These are phyloP conservation scores for Neonectria coccinea DNA, from an alignment of 2,329 filamentous ascomycete genomes.

Conservation along the genomic window DNA sequence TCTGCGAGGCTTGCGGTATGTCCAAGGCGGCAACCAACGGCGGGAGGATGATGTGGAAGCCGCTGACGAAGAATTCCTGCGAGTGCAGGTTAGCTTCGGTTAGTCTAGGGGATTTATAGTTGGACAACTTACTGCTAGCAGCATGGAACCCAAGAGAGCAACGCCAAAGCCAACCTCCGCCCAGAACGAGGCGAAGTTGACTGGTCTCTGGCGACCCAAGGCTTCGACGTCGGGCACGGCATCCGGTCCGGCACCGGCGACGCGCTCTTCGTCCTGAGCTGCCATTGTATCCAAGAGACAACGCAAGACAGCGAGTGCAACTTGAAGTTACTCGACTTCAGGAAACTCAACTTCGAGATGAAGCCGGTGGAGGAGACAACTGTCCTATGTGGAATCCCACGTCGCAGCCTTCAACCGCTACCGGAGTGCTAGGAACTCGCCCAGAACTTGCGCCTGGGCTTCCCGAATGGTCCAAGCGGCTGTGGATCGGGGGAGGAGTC, in stretches of 20 bases:
- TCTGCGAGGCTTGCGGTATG: constrained; percentile 71
- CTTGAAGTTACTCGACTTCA: background rate
- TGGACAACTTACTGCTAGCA: constrained; percentile 40
- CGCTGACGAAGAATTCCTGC: constrained; percentile 46
- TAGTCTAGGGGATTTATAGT: background rate
- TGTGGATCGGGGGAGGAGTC: background rate
- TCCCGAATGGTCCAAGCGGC: constrained; percentile 14
- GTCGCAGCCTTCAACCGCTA: background rate
- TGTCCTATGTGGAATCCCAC: background rate
- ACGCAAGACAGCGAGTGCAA: background rate
- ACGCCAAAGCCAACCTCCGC: constrained; percentile 42
- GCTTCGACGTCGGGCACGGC: constrained; percentile 39
- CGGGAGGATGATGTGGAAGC: constrained; percentile 67
- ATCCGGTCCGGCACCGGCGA: constrained; percentile 16
- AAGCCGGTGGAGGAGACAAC: background rate
- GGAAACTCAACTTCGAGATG: background rate
- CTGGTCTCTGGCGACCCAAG: constrained; percentile 43
- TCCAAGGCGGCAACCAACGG: constrained; percentile 69
- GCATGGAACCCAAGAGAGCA: constrained; percentile 42
- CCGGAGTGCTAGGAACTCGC: constrained; percentile 2
- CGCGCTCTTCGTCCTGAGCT: constrained; percentile 33
- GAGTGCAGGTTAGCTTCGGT: constrained; percentile 12
- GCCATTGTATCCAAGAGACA: constrained; percentile 23
- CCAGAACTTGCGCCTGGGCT: constrained; percentile 25
- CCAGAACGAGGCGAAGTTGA: constrained; percentile 40